Evolutionary conservation across 1,284 basidiomycete species (phyloP).

Genomic region (Boletus semigastroideus): DNA sequence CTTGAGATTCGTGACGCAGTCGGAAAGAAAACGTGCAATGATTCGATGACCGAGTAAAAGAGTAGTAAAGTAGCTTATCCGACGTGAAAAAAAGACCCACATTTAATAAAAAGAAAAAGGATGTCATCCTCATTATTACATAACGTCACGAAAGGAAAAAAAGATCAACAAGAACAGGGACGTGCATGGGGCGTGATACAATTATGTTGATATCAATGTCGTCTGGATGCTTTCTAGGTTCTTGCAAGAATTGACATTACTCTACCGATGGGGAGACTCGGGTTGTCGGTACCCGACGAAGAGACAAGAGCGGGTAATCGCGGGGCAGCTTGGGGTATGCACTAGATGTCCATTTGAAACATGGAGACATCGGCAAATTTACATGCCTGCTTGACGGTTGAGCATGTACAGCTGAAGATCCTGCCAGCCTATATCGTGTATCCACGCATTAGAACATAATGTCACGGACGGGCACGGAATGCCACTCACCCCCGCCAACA

Average conservation of each 20-base stretch:
- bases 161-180: slow-evolving; percentile 2
- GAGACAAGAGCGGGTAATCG: background rate
- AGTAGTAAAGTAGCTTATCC: slow-evolving; percentile 15
- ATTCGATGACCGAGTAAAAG: slow-evolving; percentile 12
- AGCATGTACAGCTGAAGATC: slow-evolving; percentile 79
- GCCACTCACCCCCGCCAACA: slow-evolving; percentile 71
- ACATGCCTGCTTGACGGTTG: slow-evolving; percentile 64
- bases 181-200: slow-evolving; percentile 29
- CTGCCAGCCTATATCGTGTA: slow-evolving; percentile 69
- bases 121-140: background rate
- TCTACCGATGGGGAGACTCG: slow-evolving; percentile 10
- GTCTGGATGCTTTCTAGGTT: slow-evolving; percentile 30
- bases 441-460: slow-evolving; percentile 2
- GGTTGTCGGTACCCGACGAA: background rate
- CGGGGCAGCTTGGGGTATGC: background rate
- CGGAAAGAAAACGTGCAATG: background rate
- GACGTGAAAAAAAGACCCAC: slow-evolving; percentile 7
- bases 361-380: background rate
- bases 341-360: background rate
- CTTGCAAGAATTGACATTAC: slow-evolving; percentile 20
- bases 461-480: slow-evolving; percentile 7
- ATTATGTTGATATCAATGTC: slow-evolving; percentile 24
- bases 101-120: background rate
- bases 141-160: background rate
- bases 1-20: background rate